Evolutionary conservation across 2,329 filamentous ascomycete species (phyloP), one percentile per base, ranked within the genome.

Genomic region (Sporothrix euskadiensis): DNA sequence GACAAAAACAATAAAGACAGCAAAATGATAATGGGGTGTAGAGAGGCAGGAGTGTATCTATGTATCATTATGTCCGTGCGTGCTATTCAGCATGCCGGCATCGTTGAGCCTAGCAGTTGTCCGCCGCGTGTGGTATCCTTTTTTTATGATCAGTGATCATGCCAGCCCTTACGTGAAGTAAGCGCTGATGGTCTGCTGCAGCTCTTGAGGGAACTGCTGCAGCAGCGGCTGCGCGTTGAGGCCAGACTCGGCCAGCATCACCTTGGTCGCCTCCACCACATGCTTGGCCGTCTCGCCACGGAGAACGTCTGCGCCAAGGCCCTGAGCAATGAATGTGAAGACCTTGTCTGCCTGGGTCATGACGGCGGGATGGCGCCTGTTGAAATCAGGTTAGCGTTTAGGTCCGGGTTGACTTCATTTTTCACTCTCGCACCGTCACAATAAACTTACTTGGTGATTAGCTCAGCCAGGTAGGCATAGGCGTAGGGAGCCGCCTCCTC

Each of bases 401-500:
- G 22, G 4, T 8, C 35, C 14, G 9, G 8, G 2, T 35, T 12
- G 12, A 44, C 16, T 19, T 41, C 14, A 9, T n/a, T 56, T 54
- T 3, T 44, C 41, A 44, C 12, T 9, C 52, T 47, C 9, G 9
- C 10, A 9, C 3, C 22, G 19, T 19, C 12, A 39, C 26, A 26
- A 26, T 14, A 49, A 19, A 91, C 94, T 88, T 89, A 98, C 96
- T 97, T 92, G 77, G 97, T 92, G 80, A 98, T 98, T 76, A 99
- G 83, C 81, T 97, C 91, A 14, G 93, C 91, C 74, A 99, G 85
- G 83, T 97, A 99, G 61, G 91, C 91, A 81, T 99, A 99, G 1
- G 94, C 94, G 81, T 97, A 98, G 16, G 96, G 96, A 26, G 96
- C 96, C 4, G 96, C 96, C 84, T 99, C 96, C 81, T 99, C 96